Evolutionary conservation across 352 stramenopile species (phyloP).

Genomic region (Globisporangium splendens): DNA sequence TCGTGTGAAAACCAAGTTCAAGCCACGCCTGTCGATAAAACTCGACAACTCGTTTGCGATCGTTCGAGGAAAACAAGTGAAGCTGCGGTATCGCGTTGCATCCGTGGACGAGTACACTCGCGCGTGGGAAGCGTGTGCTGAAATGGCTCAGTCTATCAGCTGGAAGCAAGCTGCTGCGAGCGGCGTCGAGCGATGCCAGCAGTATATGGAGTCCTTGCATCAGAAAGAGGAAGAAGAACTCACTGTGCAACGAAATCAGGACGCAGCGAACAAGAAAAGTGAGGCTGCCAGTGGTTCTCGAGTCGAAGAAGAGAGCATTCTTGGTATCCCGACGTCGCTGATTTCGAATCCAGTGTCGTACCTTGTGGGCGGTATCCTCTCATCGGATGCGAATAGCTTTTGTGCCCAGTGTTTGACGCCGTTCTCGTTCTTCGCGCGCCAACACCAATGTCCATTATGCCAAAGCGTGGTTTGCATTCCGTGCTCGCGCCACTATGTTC

Average conservation of each 20-base stretch:
- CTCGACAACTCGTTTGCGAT: slow-evolving; percentile 74
- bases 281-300: background rate
- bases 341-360: slow-evolving; percentile 70
- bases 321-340: slow-evolving; percentile 47
- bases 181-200: slow-evolving; percentile 34
- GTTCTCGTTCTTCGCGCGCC: slow-evolving; percentile 76
- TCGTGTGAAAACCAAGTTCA: slow-evolving; percentile 18
- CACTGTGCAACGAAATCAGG: slow-evolving; percentile 34
- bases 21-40: slow-evolving; percentile 22
- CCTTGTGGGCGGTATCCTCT: slow-evolving; percentile 50
- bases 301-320: slow-evolving; percentile 31
- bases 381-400: slow-evolving; percentile 17
- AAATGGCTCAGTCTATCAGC: slow-evolving; percentile 68
- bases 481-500: slow-evolving; percentile 52
- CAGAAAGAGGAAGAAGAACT: slow-evolving; percentile 44
- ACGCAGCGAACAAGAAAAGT: slow-evolving; percentile 15
- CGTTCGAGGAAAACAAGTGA: slow-evolving; percentile 56
- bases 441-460: slow-evolving; percentile 48
- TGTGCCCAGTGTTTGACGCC: slow-evolving; percentile 55
- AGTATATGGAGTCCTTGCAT: slow-evolving; percentile 41
- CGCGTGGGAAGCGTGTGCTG: slow-evolving; percentile 57
- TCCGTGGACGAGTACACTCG: slow-evolving; percentile 24
- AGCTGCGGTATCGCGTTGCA: slow-evolving; percentile 29
- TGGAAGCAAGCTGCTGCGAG: slow-evolving; percentile 55
- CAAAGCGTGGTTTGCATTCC: slow-evolving; percentile 47